Conservation (phyloP, 805 yeast species). For the Candida pseudofarinosa region DNA sequence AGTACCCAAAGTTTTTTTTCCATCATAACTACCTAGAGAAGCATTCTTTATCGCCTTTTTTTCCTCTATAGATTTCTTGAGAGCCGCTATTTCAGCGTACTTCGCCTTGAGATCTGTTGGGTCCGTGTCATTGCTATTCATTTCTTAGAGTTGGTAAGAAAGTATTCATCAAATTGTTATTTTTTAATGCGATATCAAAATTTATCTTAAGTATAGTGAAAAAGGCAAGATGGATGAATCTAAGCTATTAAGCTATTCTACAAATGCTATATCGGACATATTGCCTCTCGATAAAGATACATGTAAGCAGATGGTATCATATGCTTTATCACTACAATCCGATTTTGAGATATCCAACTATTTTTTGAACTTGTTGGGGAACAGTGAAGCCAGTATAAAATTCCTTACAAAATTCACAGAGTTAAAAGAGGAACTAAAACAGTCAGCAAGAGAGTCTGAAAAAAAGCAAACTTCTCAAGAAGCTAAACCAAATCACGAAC, state of each 20-base stretch:
- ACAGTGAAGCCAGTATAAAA: slow-evolving; percentile 47
- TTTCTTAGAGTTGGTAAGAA: background rate
- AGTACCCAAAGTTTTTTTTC: background rate
- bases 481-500: background rate
- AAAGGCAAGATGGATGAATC: slow-evolving; percentile 6
- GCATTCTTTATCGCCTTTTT: slow-evolving; percentile 9
- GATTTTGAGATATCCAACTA: slow-evolving; percentile 49
- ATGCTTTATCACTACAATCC: slow-evolving; percentile 44
- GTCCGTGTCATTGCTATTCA: slow-evolving; percentile 8
- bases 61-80: slow-evolving; percentile 23
- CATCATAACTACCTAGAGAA: background rate
- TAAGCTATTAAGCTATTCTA: slow-evolving; percentile 22
- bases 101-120: slow-evolving; percentile 19
- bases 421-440: slow-evolving; percentile 25
- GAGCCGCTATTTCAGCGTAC: slow-evolving; percentile 26
- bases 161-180: background rate
- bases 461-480: background rate
- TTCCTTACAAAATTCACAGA: slow-evolving; percentile 44
- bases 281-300: slow-evolving; percentile 60
- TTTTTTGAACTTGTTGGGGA: slow-evolving; percentile 54
- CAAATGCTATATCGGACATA: slow-evolving; percentile 27
- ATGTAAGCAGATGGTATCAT: slow-evolving; percentile 50
- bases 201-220: background rate
- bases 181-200: background rate
- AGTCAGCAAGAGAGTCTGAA: background rate